Percentiles rank a stretch among this genome's conserved stretches.
These are phyloP conservation scores for Malus fusca DNA, from an alignment of 306 rosid species.

Conservation along the genomic window DNA sequence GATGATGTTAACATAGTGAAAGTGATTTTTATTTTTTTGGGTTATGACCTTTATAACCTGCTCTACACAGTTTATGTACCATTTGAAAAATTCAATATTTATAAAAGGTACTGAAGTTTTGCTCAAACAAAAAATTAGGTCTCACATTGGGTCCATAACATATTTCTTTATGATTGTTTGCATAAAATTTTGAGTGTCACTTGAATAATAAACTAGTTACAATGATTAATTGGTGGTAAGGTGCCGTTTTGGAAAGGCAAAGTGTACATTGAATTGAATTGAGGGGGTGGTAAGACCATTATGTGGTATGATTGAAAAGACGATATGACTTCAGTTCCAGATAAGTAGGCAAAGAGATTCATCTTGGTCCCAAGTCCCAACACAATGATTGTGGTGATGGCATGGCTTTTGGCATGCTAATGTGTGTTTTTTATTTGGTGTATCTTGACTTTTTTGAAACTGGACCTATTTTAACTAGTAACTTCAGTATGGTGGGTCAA, in stretches of 20 bases:
- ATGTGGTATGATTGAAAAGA: not conserved
- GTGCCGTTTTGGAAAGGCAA: not conserved
- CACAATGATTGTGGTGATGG: not conserved
- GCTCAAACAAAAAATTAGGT: not conserved
- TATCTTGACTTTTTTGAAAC: not conserved
- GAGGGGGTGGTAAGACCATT: not conserved
- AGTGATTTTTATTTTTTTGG: not conserved
- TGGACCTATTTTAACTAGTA: not conserved
- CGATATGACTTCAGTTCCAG: not conserved
- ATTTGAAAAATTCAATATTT: not conserved
- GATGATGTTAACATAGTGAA: not conserved
- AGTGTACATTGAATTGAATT: not conserved
- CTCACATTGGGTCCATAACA: not conserved
- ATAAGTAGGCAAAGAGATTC: not conserved
- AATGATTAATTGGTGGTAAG: not conserved
- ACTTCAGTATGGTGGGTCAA: not conserved
- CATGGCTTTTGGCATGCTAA: not conserved
- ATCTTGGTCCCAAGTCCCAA: not conserved
- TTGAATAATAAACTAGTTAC: not conserved
- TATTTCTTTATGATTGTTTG: not conserved
- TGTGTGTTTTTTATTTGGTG: not conserved
- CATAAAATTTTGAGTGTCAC: not conserved
- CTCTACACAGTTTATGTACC: not conserved
- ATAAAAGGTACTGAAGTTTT: not conserved
- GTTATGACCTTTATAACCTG: not conserved